Base-by-base conservation (phyloP, 2,329 filamentous ascomycete species). In the Xylaria sp. region DNA sequence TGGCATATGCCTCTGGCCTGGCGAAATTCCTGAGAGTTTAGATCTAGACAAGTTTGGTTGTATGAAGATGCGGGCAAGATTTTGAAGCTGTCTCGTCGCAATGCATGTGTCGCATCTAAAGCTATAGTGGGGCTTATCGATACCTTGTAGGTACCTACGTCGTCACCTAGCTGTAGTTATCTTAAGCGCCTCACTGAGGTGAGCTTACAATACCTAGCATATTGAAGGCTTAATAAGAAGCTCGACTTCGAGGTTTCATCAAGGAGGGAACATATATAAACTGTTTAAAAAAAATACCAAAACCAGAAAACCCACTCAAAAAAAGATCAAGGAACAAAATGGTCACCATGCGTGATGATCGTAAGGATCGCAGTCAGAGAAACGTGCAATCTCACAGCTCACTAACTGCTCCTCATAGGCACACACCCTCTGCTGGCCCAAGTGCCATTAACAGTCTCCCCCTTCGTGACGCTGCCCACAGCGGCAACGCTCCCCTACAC, bases 401-500 rank as follows among this genome's bases (percentile, higher is more conserved):
- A 30, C 56, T 50, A 32, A 47, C 61, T 8, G 30, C 30, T 27
- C 42, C 45, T n/a, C 45, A n/a, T 70, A 93, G 92, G 88, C 72
- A 90, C 93, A 17, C 94, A 98, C 82, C 93, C 92, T 17, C 89
- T 98, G 72, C 89, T 99, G 55, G 92, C 94, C 73, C 96, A 99
- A 82, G 90, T 98, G 48, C 94, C 96, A 34, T 84, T 99, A 64
- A 97, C 94, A 58, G 94, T 98, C 53, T 98, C 95, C 2, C 96
- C 96, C 30, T 98, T 98, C 83, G 89, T 98, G 75, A 92, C 91
- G 68, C 90, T 99, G 36, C 96, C 96, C 11, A 91, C 93, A 34
- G 92, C 95, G 30, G 92, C 94, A 21, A 97, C 94, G 0, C 89
- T 99, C 7, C 95, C 96, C 27, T 98, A 98, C 84, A 97, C 93